Evolutionary conservation across 176 grass and related monocot species (phyloP), one percentile per base, ranked within the genome.

Genomic region (Secale cereale): DNA sequence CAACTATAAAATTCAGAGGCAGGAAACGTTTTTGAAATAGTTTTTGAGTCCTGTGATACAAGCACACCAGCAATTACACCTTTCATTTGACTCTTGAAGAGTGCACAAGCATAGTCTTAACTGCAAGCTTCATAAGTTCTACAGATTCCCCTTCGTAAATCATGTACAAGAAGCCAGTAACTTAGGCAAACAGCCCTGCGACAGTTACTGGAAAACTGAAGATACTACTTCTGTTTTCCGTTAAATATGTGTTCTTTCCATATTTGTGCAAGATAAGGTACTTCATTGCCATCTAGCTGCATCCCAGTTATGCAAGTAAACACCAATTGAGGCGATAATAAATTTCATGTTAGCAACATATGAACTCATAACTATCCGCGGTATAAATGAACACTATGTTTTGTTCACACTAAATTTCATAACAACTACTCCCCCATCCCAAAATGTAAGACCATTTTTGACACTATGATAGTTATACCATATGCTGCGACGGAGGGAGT

Each of bases 401-500:
- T 64, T 69, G 15, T 82, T 25, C 23, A 31, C 81, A 74, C 41
- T 28, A 32, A n/a, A 71, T 63, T 83, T 50, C 36, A 78, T 50
- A 52, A 43, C 11, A 68, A 16, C 35, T 59, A 46, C 43, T 46
- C 43, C 43, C 43, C 43, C 4, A 13, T 46, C 43, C 43, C 43
- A 46, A 46, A 46, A 46, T 46, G 43, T 15, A 46, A 46, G 43
- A 15, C 43, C 43, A 46, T 46, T 46, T 46, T 46, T 46, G 13
- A 46, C 43, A 15, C 43, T 46, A 46, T 46, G 43, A 46, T 46
- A 46, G 43, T 46, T 46, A 46, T 15, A 15, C 13, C 15, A 15
- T 46, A 46, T 46, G 14, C 15, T 46, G 43, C 13, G 43, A 46
- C 13, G 43, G 43, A 46, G 43, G 43, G 43, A 46, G 43, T 46